Conservation (phyloP, 2,329 filamentous ascomycete genomes). For the Sporothrix pallida region DNA sequence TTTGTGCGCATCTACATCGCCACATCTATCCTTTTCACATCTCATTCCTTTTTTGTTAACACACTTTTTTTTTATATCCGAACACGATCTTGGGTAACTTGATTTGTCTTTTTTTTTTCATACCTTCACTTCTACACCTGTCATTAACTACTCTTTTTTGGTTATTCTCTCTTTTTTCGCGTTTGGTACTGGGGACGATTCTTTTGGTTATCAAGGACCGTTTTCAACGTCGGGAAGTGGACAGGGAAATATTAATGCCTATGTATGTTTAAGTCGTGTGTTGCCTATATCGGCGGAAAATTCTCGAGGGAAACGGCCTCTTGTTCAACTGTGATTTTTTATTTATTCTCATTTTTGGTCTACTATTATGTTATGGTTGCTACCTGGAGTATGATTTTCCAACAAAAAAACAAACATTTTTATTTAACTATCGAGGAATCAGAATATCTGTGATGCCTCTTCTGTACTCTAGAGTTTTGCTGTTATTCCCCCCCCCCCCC, state of each 20-base stretch:
- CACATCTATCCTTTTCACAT: background rate
- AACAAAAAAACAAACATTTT: background rate
- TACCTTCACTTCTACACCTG: constrained; percentile 20
- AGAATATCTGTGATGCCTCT: too few species aligned
- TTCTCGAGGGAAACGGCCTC: background rate
- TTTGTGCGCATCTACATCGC: background rate
- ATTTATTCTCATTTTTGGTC: background rate
- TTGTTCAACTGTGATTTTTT: constrained; percentile 13
- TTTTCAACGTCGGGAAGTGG: constrained; percentile 16
- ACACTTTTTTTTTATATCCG: constrained; percentile 22
- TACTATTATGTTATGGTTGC: background rate
- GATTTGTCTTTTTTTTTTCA: background rate
- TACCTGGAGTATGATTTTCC: background rate
- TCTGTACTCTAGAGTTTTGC: too few species aligned
- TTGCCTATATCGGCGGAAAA: background rate
- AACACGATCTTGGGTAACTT: constrained; percentile 16
- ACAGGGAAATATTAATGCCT: constrained; percentile 28
- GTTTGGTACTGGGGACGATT: too few species aligned
- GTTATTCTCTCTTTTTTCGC: constrained; percentile 12
- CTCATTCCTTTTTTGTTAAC: too few species aligned
- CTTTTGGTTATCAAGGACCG: background rate
- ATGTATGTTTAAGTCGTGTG: constrained; percentile 23
- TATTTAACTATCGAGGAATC: background rate
- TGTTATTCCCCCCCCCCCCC: too few species aligned
- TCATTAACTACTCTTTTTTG: constrained; percentile 19